Evolutionary conservation across 1,139 yeast species (phyloP), one percentile per base, ranked within the genome.

Genomic region (Protomyces macrosporus): DNA sequence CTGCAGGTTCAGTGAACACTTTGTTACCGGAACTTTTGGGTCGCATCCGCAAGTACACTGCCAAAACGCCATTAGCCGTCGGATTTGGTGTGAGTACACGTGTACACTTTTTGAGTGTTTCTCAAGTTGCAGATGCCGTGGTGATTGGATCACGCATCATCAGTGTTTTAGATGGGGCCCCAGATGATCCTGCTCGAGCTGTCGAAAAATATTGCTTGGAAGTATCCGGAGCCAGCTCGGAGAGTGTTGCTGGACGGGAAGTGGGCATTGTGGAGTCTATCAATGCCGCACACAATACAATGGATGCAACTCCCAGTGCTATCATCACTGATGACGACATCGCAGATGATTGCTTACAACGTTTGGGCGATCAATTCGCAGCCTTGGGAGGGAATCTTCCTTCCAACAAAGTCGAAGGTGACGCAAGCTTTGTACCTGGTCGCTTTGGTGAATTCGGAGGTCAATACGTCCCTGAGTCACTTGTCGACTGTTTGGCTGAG

Each of bases 361-460:
- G 50, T 14, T 30, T 55, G 37, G 60, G 55, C 16, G 67, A 67
- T n/a, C 64, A 68, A 16, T 59, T 60, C 30, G 56, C 57, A 69
- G 61, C 61, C 40, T 12, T 53, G 14, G 63, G 53, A 10, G 68
- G 65, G 16, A 52, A 58, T 50, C 32, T 58, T 14, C 62, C 62
- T 12, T 36, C 63, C 16, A 53, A 60, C 58, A 53, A 53, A 39
- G 58, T 50, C 7, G 32, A 40, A 9, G 53, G 45, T 9, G 63
- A 48, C 5, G 37, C 35, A 6, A 42, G 45, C 16, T 7, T 84
- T 67, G 87, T 81, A 72, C 83, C 85, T 69, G 84, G 90, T 55
- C 82, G 87, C 69, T 93, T 91, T 71, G 99, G 98, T 72, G 91
- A 86, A 63, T 95, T 90, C 73, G 99, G 99, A 75, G 99, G 99